A percentile compares a stretch with the other conserved stretches of the same genome.
Evolutionary conservation across 768 basidiomycete species (phyloP).

Genomic region (Serendipita sp.): DNA sequence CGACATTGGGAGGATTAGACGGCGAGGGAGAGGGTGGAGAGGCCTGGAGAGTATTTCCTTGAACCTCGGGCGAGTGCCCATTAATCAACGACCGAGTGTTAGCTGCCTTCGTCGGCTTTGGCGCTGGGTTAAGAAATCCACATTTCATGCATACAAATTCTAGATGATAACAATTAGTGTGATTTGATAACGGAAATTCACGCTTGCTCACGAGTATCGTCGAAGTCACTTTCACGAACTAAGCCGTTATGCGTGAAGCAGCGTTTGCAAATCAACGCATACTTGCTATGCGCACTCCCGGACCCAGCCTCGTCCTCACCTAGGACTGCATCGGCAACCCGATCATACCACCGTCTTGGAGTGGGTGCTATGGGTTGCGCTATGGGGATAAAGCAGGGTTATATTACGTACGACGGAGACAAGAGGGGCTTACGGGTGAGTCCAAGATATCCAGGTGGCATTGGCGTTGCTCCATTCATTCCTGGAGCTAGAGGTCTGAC

Average conservation of each 20-base stretch:
- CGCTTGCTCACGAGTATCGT: conserved; percentile 56
- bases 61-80: not conserved
- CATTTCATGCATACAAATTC: conserved; percentile 82
- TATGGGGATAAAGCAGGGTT: conserved; percentile 12
- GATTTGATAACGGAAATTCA: not conserved
- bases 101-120: not conserved
- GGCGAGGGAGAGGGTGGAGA: not conserved
- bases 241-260: conserved; percentile 84
- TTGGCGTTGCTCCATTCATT: not conserved
- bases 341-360: conserved; percentile 73
- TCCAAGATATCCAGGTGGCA: not conserved
- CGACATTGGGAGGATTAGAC: not conserved
- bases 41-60: not conserved
- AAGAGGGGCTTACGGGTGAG: conserved; percentile 4
- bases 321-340: conserved; percentile 69
- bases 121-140: conserved; percentile 50
- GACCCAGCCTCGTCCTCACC: conserved; percentile 54
- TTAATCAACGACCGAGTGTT: not conserved
- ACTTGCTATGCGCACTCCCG: conserved; percentile 29
- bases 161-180: conserved; percentile 17
- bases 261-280: conserved; percentile 68
- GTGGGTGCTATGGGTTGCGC: conserved; percentile 31
- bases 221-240: conserved; percentile 66
- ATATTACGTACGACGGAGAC: not conserved
- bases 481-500: not conserved